phyloP scores from a whole-genome alignment of 768 basidiomycete genomes.

The Mycena epipterygia region DNA sequence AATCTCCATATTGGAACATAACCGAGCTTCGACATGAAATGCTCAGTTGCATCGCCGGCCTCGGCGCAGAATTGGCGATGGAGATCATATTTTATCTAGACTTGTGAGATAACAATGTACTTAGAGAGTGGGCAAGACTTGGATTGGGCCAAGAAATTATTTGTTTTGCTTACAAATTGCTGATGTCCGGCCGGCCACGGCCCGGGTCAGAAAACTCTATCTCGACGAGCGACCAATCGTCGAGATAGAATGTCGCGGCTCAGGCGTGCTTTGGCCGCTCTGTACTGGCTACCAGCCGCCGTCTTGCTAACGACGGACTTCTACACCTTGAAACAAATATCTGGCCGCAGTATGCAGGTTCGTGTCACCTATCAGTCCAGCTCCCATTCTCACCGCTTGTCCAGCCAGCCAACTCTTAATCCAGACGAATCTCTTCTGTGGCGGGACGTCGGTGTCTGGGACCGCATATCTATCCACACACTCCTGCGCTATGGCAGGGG shows the following conservation, averaged over 20 bases:
- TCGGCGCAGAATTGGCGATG: constrained; percentile 59
- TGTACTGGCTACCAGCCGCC: constrained; percentile 73
- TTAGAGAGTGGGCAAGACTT: too few species aligned
- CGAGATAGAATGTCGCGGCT: constrained; percentile 26
- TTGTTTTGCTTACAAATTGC: too few species aligned
- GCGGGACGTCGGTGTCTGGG: constrained; percentile 76
- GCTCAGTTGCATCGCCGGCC: constrained; percentile 56
- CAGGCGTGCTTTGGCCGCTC: constrained; percentile 35
- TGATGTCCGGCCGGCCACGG: too few species aligned
- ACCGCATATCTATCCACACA: constrained; percentile 60
- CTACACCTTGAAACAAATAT: constrained; percentile 66
- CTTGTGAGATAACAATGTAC: not conserved
- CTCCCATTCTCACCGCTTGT: not conserved
- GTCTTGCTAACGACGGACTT: constrained; percentile 63
- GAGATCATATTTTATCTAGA: constrained; percentile 46
- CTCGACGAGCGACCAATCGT: too few species aligned
- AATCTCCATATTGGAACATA: constrained; percentile 45
- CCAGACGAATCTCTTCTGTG: constrained; percentile 70
- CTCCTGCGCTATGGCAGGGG: constrained; percentile 59
- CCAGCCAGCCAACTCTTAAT: constrained; percentile 76
- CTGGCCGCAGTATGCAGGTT: constrained; percentile 84
- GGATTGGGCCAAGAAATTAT: too few species aligned
- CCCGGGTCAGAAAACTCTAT: too few species aligned
- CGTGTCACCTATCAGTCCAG: not conserved
- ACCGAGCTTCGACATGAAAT: constrained; percentile 50